These are phyloP conservation scores for Vaccinium myrtillus DNA, from an alignment of 148 eudicot species.

Conservation along the genomic window DNA sequence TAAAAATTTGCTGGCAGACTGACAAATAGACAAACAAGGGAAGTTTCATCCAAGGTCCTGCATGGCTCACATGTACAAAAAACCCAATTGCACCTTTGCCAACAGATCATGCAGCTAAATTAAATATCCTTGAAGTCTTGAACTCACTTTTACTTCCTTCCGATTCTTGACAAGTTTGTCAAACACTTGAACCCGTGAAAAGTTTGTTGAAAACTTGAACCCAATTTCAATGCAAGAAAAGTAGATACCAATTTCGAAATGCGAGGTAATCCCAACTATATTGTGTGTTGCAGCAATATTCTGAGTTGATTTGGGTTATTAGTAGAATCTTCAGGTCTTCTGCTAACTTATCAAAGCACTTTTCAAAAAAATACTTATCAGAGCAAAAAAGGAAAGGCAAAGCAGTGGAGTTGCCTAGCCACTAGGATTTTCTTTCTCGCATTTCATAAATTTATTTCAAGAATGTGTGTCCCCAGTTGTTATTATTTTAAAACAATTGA, in stretches of 20 bases:
- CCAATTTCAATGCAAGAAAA: constrained; percentile 2
- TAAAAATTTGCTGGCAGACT: not conserved
- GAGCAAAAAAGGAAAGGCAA: not conserved
- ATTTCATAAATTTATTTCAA: not conserved
- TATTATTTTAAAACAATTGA: not conserved
- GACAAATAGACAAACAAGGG: not conserved
- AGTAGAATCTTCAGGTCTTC: not conserved
- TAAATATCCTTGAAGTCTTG: not conserved
- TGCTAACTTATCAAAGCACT: not conserved
- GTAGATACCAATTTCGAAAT: not conserved
- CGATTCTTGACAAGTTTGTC: not conserved
- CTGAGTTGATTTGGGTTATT: not conserved
- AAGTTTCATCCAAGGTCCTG: not conserved
- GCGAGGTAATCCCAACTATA: not conserved
- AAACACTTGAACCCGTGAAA: not conserved
- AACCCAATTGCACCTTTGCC: not conserved
- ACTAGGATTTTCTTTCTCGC: not conserved
- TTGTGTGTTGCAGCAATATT: not conserved
- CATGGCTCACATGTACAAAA: not conserved
- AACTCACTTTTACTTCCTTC: not conserved
- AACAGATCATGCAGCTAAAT: constrained; percentile 6
- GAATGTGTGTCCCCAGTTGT: not conserved
- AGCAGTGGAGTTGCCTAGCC: not conserved
- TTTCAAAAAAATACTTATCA: too few relatives aligned
- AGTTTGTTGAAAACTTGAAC: not conserved